phyloP scores from a whole-genome alignment of 2,329 filamentous ascomycete species.

The Emergomyces orientalis region DNA sequence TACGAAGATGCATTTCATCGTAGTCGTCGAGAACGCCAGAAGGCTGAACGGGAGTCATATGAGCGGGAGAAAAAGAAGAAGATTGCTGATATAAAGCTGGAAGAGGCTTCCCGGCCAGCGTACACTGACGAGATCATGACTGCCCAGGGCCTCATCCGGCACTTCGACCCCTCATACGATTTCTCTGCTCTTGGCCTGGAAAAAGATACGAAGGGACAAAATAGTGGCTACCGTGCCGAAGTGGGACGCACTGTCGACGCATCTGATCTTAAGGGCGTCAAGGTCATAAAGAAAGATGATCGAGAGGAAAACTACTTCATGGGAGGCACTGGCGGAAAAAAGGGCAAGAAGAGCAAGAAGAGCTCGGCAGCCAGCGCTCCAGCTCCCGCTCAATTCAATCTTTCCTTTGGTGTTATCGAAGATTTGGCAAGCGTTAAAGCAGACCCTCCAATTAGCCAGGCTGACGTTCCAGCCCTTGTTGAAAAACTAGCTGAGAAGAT shows the following conservation, averaged over 20 bases:
- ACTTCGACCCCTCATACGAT: constrained; percentile 81
- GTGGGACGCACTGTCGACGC: constrained; percentile 77
- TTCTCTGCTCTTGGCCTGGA: constrained; percentile 48
- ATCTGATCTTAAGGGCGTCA: constrained; percentile 73
- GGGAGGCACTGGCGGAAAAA: constrained; percentile 65
- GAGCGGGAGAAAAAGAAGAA: constrained; percentile 43
- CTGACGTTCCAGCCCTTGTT: constrained; percentile 66
- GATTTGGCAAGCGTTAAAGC: constrained; percentile 77
- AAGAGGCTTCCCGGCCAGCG: constrained; percentile 57
- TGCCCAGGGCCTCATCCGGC: constrained; percentile 76
- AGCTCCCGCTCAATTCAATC: constrained; percentile 59
- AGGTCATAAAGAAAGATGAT: constrained; percentile 75
- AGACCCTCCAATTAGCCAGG: constrained; percentile 76
- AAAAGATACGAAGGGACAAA: constrained; percentile 37
- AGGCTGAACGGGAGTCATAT: constrained; percentile 60
- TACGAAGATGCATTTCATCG: constrained; percentile 78
- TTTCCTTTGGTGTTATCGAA: constrained; percentile 85
- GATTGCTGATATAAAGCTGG: constrained; percentile 46
- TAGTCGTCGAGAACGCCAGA: constrained; percentile 64
- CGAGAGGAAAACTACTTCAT: constrained; percentile 78
- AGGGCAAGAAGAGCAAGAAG: constrained; percentile 62
- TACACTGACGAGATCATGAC: constrained; percentile 89
- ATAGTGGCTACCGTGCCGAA: constrained; percentile 67
- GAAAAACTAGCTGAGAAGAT: constrained; percentile 94
- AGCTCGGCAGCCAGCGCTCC: constrained; percentile 41